Base-by-base conservation (phyloP, 495 filamentous ascomycete genomes). In the Aspergillus funiculosus region DNA sequence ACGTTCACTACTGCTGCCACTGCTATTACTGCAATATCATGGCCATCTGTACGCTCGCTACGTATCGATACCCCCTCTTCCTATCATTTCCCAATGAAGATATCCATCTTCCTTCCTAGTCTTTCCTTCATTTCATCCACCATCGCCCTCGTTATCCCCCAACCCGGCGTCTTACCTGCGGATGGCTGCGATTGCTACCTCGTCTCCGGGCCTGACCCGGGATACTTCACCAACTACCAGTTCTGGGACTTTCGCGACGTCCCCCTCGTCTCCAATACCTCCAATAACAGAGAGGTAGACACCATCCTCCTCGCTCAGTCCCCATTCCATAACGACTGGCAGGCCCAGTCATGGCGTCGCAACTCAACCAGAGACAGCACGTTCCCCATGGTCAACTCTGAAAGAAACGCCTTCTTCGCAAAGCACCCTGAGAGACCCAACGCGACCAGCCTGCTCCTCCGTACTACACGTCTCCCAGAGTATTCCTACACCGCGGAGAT, bases 401-500 rank as follows among this genome's bases (percentile, higher is more conserved):
- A 74, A 20, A 72, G 72, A 48, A 87, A 87, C 56, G 66, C 85
- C 50, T 87, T 85, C 63, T 68, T 88, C 44, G 61, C 73, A 48
- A 52, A 32, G n/a, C 50, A 60, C 36, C 49, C 43, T 14, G 41
- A 57, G 14, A 26, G 5, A 20, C 40, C 56, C 19, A 39, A 18
- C 19, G 36, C 4, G 27, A 58, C 30, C 25, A 43, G 1, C 48
- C 73, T 87, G 38, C 77, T 77, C 10, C 64, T 87, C 47, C 76
- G 81, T 21, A 83, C 82, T 8, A 67, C 71, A 7, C 73, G 83
- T 0, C 65, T 77, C 7, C 40, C 61, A 0, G 52, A 63, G 31
- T 82, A 77, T 57, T 80, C 83, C 35, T 78, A 80, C 1, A 67
- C 82, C 0, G 78, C 78, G 15, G 83, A 86, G 52, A 77, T 87